Evolutionary conservation across 257 asterid species (phyloP).

Genomic region (Parsonsia alboflavescens): DNA sequence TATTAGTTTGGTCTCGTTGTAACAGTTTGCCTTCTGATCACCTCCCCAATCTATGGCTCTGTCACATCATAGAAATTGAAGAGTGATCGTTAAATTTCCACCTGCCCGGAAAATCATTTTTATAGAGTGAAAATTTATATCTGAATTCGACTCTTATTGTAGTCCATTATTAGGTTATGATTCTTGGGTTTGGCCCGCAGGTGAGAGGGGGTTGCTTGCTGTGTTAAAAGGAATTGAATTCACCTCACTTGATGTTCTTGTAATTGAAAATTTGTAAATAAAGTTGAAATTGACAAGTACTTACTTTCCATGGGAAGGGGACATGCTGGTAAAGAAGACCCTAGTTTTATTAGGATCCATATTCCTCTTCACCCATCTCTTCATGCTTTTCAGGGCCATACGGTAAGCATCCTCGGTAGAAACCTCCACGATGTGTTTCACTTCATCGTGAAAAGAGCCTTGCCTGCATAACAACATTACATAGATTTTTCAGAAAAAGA

Average conservation of each 20-base stretch:
- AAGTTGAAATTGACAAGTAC: too few species aligned
- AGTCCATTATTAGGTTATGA: too few species aligned
- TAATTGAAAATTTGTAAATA: too few species aligned
- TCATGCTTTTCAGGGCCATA: constrained; percentile 54
- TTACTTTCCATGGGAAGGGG: constrained; percentile 67
- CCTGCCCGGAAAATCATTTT: too few species aligned
- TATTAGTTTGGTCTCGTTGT: constrained; percentile 54
- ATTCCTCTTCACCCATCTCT: constrained; percentile 60
- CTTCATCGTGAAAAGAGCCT: constrained; percentile 61
- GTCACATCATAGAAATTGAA: constrained; percentile 5
- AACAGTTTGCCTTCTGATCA: constrained; percentile 42
- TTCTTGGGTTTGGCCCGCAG: too few species aligned
- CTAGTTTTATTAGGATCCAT: constrained; percentile 49
- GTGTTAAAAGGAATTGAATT: too few species aligned
- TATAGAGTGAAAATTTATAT: too few species aligned
- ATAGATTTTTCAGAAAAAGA: background rate
- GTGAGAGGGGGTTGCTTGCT: too few species aligned
- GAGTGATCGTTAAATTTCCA: too few species aligned
- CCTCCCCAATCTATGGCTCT: constrained; percentile 82
- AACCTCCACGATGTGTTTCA: constrained; percentile 25
- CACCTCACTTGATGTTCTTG: too few species aligned
- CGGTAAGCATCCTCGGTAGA: constrained; percentile 58
- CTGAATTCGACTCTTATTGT: too few species aligned
- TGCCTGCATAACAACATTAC: constrained; percentile 25
- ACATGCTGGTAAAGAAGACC: constrained; percentile 63